A percentile compares a stretch with the other conserved stretches of the same genome.
These are phyloP conservation scores for Fusarium buharicum DNA, from an alignment of 2,329 filamentous ascomycete species.

Conservation along the genomic window DNA sequence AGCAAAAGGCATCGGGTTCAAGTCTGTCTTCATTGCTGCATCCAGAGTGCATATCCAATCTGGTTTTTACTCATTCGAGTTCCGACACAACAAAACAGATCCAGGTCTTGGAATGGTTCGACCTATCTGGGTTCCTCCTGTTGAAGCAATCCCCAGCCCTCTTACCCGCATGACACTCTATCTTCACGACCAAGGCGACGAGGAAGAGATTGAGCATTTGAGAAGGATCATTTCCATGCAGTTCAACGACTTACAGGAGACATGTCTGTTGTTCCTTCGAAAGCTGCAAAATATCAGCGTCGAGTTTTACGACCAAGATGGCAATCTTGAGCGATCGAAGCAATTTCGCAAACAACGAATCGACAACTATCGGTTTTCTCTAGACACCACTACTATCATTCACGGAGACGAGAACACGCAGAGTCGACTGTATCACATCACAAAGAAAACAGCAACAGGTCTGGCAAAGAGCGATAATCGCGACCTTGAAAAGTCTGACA, in stretches of 20 bases:
- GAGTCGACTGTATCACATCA: constrained; percentile 26
- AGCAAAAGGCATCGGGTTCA: constrained; percentile 35
- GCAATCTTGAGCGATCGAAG: constrained; percentile 5
- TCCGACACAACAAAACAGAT: constrained; percentile 14
- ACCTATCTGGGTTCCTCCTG: constrained; percentile 21
- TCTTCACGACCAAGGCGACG: constrained; percentile 21
- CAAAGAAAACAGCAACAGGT: background rate
- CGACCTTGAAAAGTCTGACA: constrained; percentile 1
- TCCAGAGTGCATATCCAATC: constrained; percentile 32
- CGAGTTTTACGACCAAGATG: constrained; percentile 3
- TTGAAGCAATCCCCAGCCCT: background rate
- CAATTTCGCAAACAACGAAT: constrained; percentile 10
- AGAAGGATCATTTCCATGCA: constrained; percentile 8
- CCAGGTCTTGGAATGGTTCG: constrained; percentile 25
- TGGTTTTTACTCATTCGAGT: constrained; percentile 33
- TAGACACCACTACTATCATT: constrained; percentile 2
- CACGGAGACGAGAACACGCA: accelerated
- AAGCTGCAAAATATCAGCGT: constrained; percentile 22
- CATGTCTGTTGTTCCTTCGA: constrained; percentile 20
- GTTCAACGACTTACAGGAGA: constrained; percentile 19
- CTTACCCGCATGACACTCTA: constrained; percentile 29
- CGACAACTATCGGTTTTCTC: constrained; percentile 2
- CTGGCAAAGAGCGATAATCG: constrained; percentile 26
- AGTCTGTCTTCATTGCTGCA: constrained; percentile 30
- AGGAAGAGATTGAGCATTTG: constrained; percentile 3